These are phyloP conservation scores for Aspergillus versicolor DNA, from an alignment of 2,329 filamentous ascomycete species.

Conservation along the genomic window DNA sequence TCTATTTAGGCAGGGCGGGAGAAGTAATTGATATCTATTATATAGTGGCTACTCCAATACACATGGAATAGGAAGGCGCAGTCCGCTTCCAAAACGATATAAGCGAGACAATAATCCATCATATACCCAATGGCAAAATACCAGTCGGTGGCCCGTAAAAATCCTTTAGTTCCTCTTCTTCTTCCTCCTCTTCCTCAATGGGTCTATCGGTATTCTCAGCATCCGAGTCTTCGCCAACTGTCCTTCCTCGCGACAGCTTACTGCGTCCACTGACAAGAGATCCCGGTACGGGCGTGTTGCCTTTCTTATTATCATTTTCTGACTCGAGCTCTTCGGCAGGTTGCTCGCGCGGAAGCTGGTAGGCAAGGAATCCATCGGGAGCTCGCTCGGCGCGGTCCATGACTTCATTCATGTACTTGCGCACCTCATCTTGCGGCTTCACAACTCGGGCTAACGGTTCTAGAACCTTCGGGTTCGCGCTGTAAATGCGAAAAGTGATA, in stretches of 20 bases:
- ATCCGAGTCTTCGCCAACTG: slow-evolving; percentile 26
- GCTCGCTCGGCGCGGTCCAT: slow-evolving; percentile 59
- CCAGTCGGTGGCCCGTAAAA: slow-evolving; percentile 41
- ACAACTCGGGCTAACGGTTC: slow-evolving; percentile 58
- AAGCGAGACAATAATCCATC: not conserved
- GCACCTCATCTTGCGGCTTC: slow-evolving; percentile 53
- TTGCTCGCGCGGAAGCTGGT: slow-evolving; percentile 52
- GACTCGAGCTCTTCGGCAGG: slow-evolving; percentile 28
- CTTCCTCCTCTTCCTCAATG: slow-evolving; percentile 26
- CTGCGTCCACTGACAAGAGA: slow-evolving; percentile 17
- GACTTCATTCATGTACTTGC: slow-evolving; percentile 55
- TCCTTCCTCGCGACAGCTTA: slow-evolving; percentile 24
- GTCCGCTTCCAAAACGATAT: not conserved
- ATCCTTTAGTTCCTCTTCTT: slow-evolving; percentile 40
- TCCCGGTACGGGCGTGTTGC: slow-evolving; percentile 23
- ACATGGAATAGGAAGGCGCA: not conserved
- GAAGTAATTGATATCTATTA: not conserved
- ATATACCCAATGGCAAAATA: slow-evolving; percentile 30
- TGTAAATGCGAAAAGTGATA: slow-evolving; percentile 58
- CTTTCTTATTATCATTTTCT: slow-evolving; percentile 22
- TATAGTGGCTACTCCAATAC: not conserved
- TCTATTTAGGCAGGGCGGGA: too few species aligned
- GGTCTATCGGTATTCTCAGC: slow-evolving; percentile 10
- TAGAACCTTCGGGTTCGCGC: slow-evolving; percentile 52
- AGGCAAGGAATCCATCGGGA: slow-evolving; percentile 55